Base-by-base conservation (phyloP, 2,329 filamentous ascomycete species). In the Zymoseptoria ardabiliae region DNA sequence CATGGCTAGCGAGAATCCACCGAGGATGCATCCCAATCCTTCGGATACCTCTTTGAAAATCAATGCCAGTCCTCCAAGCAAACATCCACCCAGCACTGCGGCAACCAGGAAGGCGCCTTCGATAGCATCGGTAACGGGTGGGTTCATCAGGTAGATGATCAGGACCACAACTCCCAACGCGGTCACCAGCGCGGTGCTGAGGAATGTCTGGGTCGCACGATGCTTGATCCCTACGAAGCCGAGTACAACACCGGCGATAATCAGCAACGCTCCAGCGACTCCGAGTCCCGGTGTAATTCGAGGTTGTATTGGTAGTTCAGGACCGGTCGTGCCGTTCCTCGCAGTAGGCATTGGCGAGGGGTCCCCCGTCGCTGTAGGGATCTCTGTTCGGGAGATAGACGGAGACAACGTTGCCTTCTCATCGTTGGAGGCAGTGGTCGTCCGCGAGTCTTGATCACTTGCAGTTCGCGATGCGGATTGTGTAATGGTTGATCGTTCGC, bases 91-190 rank as follows among this genome's bases (percentile, higher is more conserved):
- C 63, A 91, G 75, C 41, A 90, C 81, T 2, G 82, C 83, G 2
- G 91, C 92, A 6, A 91, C 89, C 41, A 97, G 83, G 72, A 94
- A 97, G 28, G 85, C 93, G 23, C 91, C 93, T 74, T 97, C 91
- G 2, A 94, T 78, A 0, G 85, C 89, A 71, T 89, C 77, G 60
- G 81, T 84, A 48, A 96, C 82, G 0, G 91, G 91, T 0, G 86
- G 82, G 57, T 81, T 87, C 88, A 95, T 94, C 48, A 97, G 87
- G 71, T 97, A 97, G 51, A 96, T 74, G 57, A 97, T 90, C 21
- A 97, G 78, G 2, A 96, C 78, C 70, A 88, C 85, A 11, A 94
- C 86, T 17, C 88, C 85, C 41, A 97, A 76, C 51, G 86, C 83
- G 21, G 84, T 81, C 23, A 94, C 78, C 67, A 89, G 92, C 4